phyloP scores from a whole-genome alignment of 2,329 filamentous ascomycete species.

The Pyricularia pennisetigena region DNA sequence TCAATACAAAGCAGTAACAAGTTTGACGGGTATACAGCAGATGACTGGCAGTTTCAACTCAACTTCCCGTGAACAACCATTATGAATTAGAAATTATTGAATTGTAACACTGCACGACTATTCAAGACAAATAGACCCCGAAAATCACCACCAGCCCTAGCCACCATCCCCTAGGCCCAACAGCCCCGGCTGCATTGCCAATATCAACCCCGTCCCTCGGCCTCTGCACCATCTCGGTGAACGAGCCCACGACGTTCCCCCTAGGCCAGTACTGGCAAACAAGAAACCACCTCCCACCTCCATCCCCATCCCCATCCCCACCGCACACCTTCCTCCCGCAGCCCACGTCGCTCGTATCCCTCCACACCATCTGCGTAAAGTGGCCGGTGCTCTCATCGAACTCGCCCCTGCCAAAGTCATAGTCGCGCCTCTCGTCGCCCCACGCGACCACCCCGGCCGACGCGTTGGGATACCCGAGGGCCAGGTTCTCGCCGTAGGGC shows the following conservation, averaged over 20 bases:
- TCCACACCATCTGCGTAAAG: slow-evolving; percentile 68
- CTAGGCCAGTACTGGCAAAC: slow-evolving; percentile 62
- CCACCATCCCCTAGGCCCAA: not conserved
- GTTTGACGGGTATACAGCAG: too few relatives aligned
- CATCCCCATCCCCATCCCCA: slow-evolving; percentile 25
- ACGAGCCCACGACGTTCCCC: slow-evolving; percentile 51
- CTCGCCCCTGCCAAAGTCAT: slow-evolving; percentile 46
- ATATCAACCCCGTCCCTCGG: not conserved
- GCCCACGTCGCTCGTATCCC: slow-evolving; percentile 47
- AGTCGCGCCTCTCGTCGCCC: slow-evolving; percentile 49
- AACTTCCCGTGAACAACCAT: too few relatives aligned
- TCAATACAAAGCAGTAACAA: too few relatives aligned
- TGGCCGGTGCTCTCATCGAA: slow-evolving; percentile 55
- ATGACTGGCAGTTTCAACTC: too few relatives aligned
- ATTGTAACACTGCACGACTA: too few relatives aligned
- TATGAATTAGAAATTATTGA: too few relatives aligned
- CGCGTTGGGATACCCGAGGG: slow-evolving; percentile 53
- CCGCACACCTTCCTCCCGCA: slow-evolving; percentile 37
- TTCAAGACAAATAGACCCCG: too few relatives aligned
- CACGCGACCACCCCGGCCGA: slow-evolving; percentile 50
- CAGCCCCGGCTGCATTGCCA: not conserved
- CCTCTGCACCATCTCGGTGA: slow-evolving; percentile 31
- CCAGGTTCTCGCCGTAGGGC: slow-evolving; percentile 66
- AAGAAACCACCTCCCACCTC: slow-evolving; percentile 43
- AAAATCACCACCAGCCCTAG: too few relatives aligned